Conservation (phyloP, 768 basidiomycete genomes). For the Fomitopsis serialis region DNA sequence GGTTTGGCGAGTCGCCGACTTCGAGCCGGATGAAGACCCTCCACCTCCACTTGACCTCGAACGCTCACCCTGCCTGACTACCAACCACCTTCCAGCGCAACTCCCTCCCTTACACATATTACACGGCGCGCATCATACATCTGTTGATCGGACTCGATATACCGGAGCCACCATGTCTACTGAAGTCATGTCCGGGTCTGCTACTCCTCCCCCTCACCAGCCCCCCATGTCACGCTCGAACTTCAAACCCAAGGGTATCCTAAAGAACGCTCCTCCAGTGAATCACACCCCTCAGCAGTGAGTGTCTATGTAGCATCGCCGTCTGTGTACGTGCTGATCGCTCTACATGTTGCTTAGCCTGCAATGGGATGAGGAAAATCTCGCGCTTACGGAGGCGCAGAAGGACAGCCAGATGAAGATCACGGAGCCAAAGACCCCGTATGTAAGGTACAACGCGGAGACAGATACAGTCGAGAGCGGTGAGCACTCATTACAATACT, state of each 20-base stretch:
- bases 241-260: slow-evolving; percentile 77
- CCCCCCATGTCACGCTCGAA: slow-evolving; percentile 51
- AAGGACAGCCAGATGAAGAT: slow-evolving; percentile 99
- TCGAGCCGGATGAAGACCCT: too few relatives aligned
- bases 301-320: slow-evolving; percentile 17
- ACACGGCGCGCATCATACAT: neutral
- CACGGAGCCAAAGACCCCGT: slow-evolving; percentile 96
- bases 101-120: too few relatives aligned
- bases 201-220: slow-evolving; percentile 20
- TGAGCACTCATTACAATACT: slow-evolving; percentile 24
- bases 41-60: too few relatives aligned
- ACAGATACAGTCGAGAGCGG: slow-evolving; percentile 84
- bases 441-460: slow-evolving; percentile 85
- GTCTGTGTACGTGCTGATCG: neutral
- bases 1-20: too few relatives aligned
- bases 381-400: slow-evolving; percentile 87
- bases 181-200: neutral
- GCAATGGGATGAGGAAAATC: slow-evolving; percentile 94
- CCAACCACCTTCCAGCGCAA: too few relatives aligned
- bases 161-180: neutral
- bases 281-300: slow-evolving; percentile 44
- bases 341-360: slow-evolving; percentile 38
- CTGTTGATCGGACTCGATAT: neutral
- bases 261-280: slow-evolving; percentile 71
- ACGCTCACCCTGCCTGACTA: too few relatives aligned